Conservation (phyloP, 108 stramenopile species). For the Skeletonema tropicum region DNA sequence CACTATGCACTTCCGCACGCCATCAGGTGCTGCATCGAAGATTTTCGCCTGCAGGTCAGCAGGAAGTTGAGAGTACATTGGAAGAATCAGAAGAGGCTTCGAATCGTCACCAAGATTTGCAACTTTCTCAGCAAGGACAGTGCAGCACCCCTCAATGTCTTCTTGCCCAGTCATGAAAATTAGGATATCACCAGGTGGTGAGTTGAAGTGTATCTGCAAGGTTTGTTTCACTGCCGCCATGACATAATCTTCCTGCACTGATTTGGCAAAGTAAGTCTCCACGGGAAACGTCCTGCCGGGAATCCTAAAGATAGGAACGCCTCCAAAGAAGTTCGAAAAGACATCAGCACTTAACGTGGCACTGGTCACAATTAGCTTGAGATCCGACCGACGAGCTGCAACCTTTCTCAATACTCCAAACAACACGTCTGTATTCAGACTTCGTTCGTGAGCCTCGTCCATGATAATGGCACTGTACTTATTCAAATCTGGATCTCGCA, state of each 20-base stretch:
- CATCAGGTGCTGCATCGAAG: constrained; percentile 93
- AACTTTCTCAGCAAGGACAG: constrained; percentile 93
- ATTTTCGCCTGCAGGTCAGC: constrained; percentile 98
- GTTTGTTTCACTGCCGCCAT: constrained; percentile 99
- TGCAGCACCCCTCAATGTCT: constrained; percentile 98
- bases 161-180: constrained; percentile 99
- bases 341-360: constrained; percentile 96
- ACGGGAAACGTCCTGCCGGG: constrained; percentile 93
- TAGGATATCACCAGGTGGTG: constrained; percentile 96
- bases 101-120: constrained; percentile 77
- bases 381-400: constrained; percentile 88
- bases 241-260: constrained; percentile 96
- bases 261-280: constrained; percentile 91
- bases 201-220: constrained; percentile 96
- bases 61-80: constrained; percentile 99
- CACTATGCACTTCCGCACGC: constrained; percentile 96
- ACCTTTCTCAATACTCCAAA: constrained; percentile 97
- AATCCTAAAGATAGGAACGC: constrained; percentile 95
- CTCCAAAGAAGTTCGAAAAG: constrained; percentile 97
- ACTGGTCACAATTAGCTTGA: constrained; percentile 98
- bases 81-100: constrained; percentile 94
- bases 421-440: constrained; percentile 96
- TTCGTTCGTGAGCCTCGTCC: constrained; percentile 99
- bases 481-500: constrained; percentile 95
- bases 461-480: constrained; percentile 93